Evolutionary conservation across 2,329 filamentous ascomycete species (phyloP), one percentile per base, ranked within the genome.

Genomic region (Tolypocladium cylindrosporum): DNA sequence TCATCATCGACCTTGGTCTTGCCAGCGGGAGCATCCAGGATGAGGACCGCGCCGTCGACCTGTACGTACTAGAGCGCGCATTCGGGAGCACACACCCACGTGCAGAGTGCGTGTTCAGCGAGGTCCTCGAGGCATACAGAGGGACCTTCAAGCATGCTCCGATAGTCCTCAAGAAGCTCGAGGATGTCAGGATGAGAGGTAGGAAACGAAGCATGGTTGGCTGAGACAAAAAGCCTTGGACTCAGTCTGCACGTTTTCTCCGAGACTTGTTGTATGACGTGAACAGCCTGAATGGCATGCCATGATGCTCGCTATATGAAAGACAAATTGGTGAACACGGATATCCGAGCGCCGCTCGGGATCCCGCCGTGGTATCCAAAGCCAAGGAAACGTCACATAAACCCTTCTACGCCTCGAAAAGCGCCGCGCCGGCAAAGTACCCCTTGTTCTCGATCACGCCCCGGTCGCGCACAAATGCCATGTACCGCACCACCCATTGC

Each of bases 401-500:
- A 13, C 24, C 34, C 36, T 37, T 43, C 57, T 61, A 62, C 9
- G 4, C 41, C 19, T 53, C 53, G 36, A 56, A 37, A 63, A 94
- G 73, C 68, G 91, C 87, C 3, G 92, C 93, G 24, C 86, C 85
- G 1, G 93, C 93, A 77, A 97, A 97, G 73, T 97, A 97, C 9
- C 94, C 94, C 78, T 97, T 99, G 70, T 94, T 96, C 78, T 99
- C 94, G 63, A 99, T 93, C 10, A 99, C 94, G 16, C 94, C 94
- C 57, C 94, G 81, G 70, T 97, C 89, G 71, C 89, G 89, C 45
- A 97, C 90, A 59, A 97, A 93, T 1, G 94, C 94, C 42, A 93
- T 97, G 71, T 99, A 99, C 71, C 97, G 96, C 64, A 93, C 88
- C 36, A 97, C 94, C 93, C 94, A 99, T 70, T 93, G 86, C 36